These are phyloP conservation scores for Phaffia australis DNA, from an alignment of 768 basidiomycete species.

Conservation along the genomic window DNA sequence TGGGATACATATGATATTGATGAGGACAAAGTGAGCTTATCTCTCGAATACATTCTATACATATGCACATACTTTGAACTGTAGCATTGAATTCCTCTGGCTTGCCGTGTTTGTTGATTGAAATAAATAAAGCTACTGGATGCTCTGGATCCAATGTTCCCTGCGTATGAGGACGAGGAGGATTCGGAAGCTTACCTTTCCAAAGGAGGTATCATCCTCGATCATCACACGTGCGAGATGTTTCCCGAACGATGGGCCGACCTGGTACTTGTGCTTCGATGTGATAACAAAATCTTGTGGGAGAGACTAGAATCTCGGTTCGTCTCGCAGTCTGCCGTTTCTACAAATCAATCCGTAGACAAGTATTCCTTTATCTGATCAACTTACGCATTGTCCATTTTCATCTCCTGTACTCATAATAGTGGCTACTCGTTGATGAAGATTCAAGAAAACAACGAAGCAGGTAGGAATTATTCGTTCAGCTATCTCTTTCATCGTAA, in stretches of 20 bases:
- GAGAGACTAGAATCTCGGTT: conserved; percentile 81
- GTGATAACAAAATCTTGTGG: conserved; percentile 79
- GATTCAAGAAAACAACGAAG: conserved; percentile 95
- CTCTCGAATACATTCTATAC: background rate
- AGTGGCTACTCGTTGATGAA: conserved; percentile 83
- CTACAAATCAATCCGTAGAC: background rate
- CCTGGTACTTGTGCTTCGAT: conserved; percentile 81
- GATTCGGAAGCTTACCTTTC: conserved; percentile 6
- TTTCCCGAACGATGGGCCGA: conserved; percentile 97
- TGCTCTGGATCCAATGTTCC: conserved; percentile 55
- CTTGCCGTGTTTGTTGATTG: background rate
- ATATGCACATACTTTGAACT: background rate
- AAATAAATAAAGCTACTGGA: conserved; percentile 57
- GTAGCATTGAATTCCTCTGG: background rate
- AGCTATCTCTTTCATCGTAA: background rate
- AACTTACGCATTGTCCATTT: background rate
- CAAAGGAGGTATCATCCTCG: conserved; percentile 70
- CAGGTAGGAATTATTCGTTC: conserved; percentile 34
- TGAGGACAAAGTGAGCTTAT: conserved; percentile 72
- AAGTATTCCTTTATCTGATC: background rate
- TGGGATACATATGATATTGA: conserved; percentile 92
- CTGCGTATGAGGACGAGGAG: conserved; percentile 3
- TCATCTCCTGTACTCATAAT: conserved; percentile 6
- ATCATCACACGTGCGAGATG: conserved; percentile 87
- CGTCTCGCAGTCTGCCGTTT: conserved; percentile 25